Base-by-base conservation (phyloP, 2,329 filamentous ascomycete species). In the Trichoderma asperellum region DNA sequence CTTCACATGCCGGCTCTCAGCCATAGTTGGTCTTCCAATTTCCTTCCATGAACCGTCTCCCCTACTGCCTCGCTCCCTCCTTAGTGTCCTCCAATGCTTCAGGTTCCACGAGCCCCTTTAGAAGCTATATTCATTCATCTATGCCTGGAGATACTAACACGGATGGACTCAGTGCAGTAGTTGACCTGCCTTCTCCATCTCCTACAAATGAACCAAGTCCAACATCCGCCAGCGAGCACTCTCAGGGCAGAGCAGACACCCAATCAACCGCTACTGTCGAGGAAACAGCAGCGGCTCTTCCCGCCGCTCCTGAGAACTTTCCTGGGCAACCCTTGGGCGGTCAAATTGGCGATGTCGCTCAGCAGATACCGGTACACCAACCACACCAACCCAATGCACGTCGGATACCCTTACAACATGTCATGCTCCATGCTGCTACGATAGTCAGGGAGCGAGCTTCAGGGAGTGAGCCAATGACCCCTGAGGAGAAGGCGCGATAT, bases 161-260 rank as follows among this genome's bases (percentile, higher is more conserved):
- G 32, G 32, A 21, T 12, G 18, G 21, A 32, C 14, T 32, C 37
- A 70, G 68, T 40, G 10, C 37, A 16, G 16, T 76, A 69, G 73
- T 79, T 40, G 80, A 86, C 24, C 82, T 91, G 61, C 87, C 88
- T 7, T 90, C 90, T 16, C 88, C 89, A 37, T 85, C 88, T 14
- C 85, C 87, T 12, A 91, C 88, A 75, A 86, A 91, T 72, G 87
- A 89, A 71, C 81, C 83, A 18, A 88, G 85, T 74, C 85, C 86
- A 29, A 76, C 77, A 18, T 56, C 63, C 8, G 29, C 24, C 8
- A 43, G 40, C 18, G 40, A 43, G 24, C 29, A 49, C 12, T 35
- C 47, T 35, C 66, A 21, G 29, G 53, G 37, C 32, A 53, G 52
- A 24, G 3, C 18, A 6, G 8, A 55, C 4, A 27, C 32, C 32